A percentile compares a stretch with the other conserved stretches of the same genome.
Conservation (phyloP, 2,329 filamentous ascomycete species). For the Colletotrichum destructivum region DNA sequence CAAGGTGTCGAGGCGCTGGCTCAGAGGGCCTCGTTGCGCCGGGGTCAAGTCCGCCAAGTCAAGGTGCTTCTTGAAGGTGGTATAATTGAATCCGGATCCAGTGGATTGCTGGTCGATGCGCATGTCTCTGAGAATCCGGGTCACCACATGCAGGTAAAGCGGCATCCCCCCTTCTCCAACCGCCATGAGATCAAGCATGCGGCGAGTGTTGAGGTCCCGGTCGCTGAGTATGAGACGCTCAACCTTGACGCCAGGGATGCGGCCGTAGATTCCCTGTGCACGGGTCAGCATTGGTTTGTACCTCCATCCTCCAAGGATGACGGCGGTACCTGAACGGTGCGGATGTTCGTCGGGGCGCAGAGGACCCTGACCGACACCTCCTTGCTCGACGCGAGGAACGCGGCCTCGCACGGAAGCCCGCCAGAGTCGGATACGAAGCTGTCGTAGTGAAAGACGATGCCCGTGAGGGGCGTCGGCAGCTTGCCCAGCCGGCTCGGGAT, state of each 20-base stretch:
- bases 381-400: slow-evolving; percentile 63
- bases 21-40: slow-evolving; percentile 69
- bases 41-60: slow-evolving; percentile 56
- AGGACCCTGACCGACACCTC: slow-evolving; percentile 66
- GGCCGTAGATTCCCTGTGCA: slow-evolving; percentile 57
- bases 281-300: too few species aligned
- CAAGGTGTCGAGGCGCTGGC: slow-evolving; percentile 72
- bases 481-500: slow-evolving; percentile 59
- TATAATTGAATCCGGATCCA: slow-evolving; percentile 63
- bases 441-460: slow-evolving; percentile 77
- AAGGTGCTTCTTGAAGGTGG: slow-evolving; percentile 59
- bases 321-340: slow-evolving; percentile 48
- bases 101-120: slow-evolving; percentile 60
- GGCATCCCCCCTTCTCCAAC: slow-evolving; percentile 62
- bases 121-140: slow-evolving; percentile 71
- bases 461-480: slow-evolving; percentile 68
- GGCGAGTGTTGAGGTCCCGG: slow-evolving; percentile 67
- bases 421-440: slow-evolving; percentile 64
- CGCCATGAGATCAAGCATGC: slow-evolving; percentile 74
- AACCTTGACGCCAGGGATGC: slow-evolving; percentile 61
- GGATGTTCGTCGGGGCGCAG: slow-evolving; percentile 68
- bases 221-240: slow-evolving; percentile 67
- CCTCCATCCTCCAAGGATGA: background rate
- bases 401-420: slow-evolving; percentile 72
- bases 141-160: slow-evolving; percentile 71